Conservation (phyloP, 1,139 yeast genomes). For the Scheffersomyces segobiensis region DNA sequence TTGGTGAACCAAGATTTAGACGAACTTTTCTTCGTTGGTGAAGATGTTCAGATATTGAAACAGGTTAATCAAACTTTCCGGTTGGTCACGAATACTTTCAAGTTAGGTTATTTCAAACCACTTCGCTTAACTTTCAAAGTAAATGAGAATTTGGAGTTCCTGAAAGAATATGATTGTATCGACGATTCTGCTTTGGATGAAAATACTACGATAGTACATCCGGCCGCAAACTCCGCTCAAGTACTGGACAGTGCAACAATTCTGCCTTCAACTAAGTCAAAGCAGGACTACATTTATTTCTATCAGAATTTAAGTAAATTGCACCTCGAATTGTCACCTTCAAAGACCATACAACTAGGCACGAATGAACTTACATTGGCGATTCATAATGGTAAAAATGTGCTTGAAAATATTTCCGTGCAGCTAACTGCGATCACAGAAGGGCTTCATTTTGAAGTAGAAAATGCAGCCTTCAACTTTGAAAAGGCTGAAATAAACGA, state of each 20-base stretch:
- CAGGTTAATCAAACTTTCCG: slow-evolving; percentile 15
- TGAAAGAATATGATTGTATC: slow-evolving; percentile 4
- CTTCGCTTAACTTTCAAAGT: slow-evolving; percentile 18
- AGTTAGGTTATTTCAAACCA: slow-evolving; percentile 27
- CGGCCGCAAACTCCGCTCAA: neutral
- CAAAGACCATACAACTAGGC: slow-evolving; percentile 22
- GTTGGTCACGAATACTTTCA: slow-evolving; percentile 23
- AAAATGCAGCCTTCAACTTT: neutral
- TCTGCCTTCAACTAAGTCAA: neutral
- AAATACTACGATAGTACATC: slow-evolving; percentile 13
- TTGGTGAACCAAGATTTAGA: slow-evolving; percentile 13
- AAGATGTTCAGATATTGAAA: slow-evolving; percentile 9
- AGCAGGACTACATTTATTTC: slow-evolving; percentile 5
- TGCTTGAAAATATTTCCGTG: slow-evolving; percentile 14
- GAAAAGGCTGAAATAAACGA: slow-evolving; percentile 20
- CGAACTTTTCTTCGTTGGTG: slow-evolving; percentile 10
- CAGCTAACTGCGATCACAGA: slow-evolving; percentile 15
- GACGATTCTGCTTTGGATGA: slow-evolving; percentile 6
- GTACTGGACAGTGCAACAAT: neutral
- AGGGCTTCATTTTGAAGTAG: slow-evolving; percentile 16
- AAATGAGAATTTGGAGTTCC: slow-evolving; percentile 20
- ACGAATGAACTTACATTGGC: slow-evolving; percentile 18
- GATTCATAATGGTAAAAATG: slow-evolving; percentile 20
- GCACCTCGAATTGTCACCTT: slow-evolving; percentile 21
- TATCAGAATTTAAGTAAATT: slow-evolving; percentile 22